These are phyloP conservation scores for Nakazawaea laoshanensis DNA, from an alignment of 805 yeast genomes.

Conservation along the genomic window DNA sequence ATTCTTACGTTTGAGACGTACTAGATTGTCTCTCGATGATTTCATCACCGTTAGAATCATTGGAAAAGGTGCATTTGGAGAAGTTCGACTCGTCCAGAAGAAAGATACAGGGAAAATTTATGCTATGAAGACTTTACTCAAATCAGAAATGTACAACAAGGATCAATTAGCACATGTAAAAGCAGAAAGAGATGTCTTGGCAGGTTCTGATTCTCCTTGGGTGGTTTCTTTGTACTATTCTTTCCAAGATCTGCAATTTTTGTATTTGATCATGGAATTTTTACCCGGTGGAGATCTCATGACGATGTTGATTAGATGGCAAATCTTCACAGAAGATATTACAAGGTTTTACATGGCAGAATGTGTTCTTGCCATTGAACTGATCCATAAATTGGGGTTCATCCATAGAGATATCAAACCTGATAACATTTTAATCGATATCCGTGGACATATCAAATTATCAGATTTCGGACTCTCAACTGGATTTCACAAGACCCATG, in stretches of 20 bases:
- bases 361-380: conserved; percentile 91
- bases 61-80: conserved; percentile 98
- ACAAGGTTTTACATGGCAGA: conserved; percentile 93
- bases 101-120: conserved; percentile 84
- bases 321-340: conserved; percentile 86
- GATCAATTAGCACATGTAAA: conserved; percentile 94
- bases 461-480: conserved; percentile 79
- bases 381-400: conserved; percentile 85
- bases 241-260: conserved; percentile 69
- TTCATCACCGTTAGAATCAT: conserved; percentile 81
- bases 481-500: conserved; percentile 92
- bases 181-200: conserved; percentile 92
- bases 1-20: conserved; percentile 75
- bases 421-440: conserved; percentile 72
- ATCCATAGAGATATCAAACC: conserved; percentile 98
- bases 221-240: conserved; percentile 77
- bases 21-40: conserved; percentile 75
- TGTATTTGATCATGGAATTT: conserved; percentile 75
- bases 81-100: conserved; percentile 90
- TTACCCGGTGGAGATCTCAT: conserved; percentile 80
- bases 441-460: conserved; percentile 55
- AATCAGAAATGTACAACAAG: conserved; percentile 88
- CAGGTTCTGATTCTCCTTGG: conserved; percentile 85
- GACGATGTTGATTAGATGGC: conserved; percentile 96
- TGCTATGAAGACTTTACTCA: conserved; percentile 89